Evolutionary conservation across 2,329 filamentous ascomycete species (phyloP).

Genomic region (Aspergillus carbonarius): DNA sequence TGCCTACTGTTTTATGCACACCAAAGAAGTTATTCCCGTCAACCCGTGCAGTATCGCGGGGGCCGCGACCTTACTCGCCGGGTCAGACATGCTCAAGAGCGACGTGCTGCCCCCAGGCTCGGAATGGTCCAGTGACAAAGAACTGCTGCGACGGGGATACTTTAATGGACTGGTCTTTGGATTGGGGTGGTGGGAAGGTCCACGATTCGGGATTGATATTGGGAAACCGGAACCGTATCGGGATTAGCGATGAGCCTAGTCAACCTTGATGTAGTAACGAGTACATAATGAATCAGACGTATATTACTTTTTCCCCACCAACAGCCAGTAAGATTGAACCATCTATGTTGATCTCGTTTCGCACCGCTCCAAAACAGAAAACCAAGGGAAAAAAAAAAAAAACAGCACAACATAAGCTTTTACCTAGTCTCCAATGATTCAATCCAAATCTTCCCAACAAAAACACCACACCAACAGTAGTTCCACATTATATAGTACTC

Average conservation of each 20-base stretch:
- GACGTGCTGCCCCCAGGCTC: constrained; percentile 16
- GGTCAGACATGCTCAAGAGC: constrained; percentile 16
- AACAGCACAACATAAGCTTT: no score
- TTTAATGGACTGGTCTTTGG: constrained; percentile 11
- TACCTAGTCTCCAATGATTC: no score
- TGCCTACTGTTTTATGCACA: constrained; percentile 14
- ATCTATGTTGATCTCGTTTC: no score
- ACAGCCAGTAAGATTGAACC: no score
- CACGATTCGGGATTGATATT: not conserved
- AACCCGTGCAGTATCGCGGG: constrained; percentile 30
- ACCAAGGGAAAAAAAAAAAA: no score
- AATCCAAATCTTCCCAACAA: no score
- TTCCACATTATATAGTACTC: no score
- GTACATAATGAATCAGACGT: not conserved
- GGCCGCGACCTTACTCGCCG: constrained; percentile 22
- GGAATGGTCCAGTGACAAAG: constrained; percentile 19
- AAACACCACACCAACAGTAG: no score
- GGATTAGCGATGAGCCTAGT: no score
- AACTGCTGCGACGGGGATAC: constrained; percentile 11
- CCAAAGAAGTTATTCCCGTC: constrained; percentile 22
- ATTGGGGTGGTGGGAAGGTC: constrained; percentile 15
- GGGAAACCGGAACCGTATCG: not conserved
- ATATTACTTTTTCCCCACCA: not conserved
- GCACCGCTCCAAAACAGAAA: no score
- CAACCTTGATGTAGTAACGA: no score